Evolutionary conservation across 441 rosid genomes (phyloP).

Genomic region (Jatropha multifida): DNA sequence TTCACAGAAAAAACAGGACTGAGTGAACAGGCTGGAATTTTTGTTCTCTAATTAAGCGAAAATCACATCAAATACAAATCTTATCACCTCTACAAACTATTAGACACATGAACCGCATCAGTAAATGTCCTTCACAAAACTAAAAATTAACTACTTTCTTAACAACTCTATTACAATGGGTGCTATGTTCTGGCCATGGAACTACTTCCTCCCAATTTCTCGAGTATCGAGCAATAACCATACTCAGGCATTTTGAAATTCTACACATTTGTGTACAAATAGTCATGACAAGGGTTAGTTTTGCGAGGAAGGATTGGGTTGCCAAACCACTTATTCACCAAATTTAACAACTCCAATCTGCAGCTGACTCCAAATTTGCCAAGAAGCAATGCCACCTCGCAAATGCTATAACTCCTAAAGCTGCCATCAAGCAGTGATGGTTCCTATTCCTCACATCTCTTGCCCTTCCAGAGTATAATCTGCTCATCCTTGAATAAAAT

Average conservation of each 20-base stretch:
- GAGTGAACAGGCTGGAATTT: background rate
- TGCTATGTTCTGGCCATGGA: background rate
- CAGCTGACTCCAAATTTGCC: background rate
- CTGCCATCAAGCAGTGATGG: slow-evolving; percentile 3
- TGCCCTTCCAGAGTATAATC: slow-evolving; percentile 79
- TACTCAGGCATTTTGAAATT: background rate
- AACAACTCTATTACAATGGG: background rate
- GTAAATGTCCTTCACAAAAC: background rate
- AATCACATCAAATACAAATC: background rate
- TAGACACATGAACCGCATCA: background rate
- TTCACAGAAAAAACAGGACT: background rate
- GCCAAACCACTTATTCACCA: background rate
- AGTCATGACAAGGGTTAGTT: background rate
- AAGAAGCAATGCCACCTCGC: background rate
- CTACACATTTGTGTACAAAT: background rate
- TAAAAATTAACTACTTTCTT: background rate
- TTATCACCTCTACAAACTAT: background rate
- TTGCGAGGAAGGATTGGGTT: background rate
- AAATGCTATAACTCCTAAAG: slow-evolving; percentile 7
- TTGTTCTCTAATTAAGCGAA: background rate
- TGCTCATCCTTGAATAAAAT: slow-evolving; percentile 79
- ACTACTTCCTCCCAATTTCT: background rate
- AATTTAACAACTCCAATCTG: background rate
- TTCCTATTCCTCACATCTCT: slow-evolving; percentile 22
- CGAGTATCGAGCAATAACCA: background rate